phyloP scores from a whole-genome alignment of 2,329 filamentous ascomycete species.

The Purpureocillium lavendulum region DNA sequence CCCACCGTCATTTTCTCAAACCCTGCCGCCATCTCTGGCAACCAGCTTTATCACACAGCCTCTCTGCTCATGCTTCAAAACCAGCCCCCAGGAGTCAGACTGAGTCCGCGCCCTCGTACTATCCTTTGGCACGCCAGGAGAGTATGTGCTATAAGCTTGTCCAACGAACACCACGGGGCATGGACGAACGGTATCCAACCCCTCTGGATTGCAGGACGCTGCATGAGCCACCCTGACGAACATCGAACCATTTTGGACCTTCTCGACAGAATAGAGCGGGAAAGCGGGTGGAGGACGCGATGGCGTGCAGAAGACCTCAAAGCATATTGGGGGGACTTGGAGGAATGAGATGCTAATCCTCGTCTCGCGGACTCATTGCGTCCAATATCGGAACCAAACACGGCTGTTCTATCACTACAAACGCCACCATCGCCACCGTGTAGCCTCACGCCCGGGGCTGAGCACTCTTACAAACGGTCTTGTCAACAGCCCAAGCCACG shows the following conservation, averaged over 20 bases:
- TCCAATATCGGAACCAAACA: too few relatives aligned
- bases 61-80: slow-evolving; percentile 42
- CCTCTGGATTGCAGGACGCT: slow-evolving; percentile 42
- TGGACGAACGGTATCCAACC: slow-evolving; percentile 47
- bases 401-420: too few relatives aligned
- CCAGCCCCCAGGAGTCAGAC: slow-evolving; percentile 28
- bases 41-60: slow-evolving; percentile 45
- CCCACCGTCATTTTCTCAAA: slow-evolving; percentile 41
- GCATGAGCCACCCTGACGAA: slow-evolving; percentile 39
- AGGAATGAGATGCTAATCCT: slow-evolving; percentile 11
- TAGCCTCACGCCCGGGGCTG: too few relatives aligned
- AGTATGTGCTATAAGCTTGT: slow-evolving; percentile 43
- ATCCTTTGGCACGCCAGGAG: slow-evolving; percentile 44
- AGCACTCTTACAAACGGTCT: too few relatives aligned
- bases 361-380: too few relatives aligned
- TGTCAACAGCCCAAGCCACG: too few relatives aligned
- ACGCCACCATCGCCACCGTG: too few relatives aligned
- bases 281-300: slow-evolving; percentile 43
- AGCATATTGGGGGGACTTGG: slow-evolving; percentile 39
- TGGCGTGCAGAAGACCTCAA: slow-evolving; percentile 45
- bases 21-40: slow-evolving; percentile 43
- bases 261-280: slow-evolving; percentile 38
- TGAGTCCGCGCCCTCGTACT: slow-evolving; percentile 26
- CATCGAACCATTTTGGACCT: slow-evolving; percentile 34
- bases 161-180: slow-evolving; percentile 44